Evolutionary conservation across 305 asterid genomes (phyloP).

Genomic region (Solanum hybrid): DNA sequence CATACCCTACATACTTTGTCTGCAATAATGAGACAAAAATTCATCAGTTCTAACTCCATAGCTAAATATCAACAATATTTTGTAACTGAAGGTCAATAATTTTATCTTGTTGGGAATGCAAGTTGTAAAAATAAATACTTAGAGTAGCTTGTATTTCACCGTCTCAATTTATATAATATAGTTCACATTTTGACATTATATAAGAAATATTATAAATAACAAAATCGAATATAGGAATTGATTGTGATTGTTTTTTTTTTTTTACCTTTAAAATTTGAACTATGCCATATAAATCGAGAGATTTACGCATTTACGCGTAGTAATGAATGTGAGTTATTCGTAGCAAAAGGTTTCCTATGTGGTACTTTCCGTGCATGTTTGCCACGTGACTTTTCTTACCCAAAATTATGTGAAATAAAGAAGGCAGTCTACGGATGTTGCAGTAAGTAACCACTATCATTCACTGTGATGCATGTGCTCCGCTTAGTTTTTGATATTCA

Average conservation of each 20-base stretch:
- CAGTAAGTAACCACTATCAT: background rate
- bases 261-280: background rate
- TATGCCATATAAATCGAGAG: background rate
- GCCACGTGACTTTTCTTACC: constrained; percentile 9
- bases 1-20: background rate
- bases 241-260: no score
- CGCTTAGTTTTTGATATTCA: background rate
- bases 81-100: background rate
- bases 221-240: background rate
- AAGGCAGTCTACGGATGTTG: background rate
- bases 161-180: background rate
- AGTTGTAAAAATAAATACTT: background rate
- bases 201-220: background rate
- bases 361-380: constrained; percentile 4
- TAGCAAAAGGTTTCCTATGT: background rate
- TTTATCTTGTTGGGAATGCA: background rate
- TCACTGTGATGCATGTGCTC: background rate
- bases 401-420: background rate
- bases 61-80: background rate
- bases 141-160: background rate
- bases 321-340: background rate
- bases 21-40: background rate
- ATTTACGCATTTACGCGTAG: no score
- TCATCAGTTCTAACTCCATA: background rate
- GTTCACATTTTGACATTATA: background rate